Conservation (phyloP, 306 rosid genomes). For the Casuarina glauca region DNA sequence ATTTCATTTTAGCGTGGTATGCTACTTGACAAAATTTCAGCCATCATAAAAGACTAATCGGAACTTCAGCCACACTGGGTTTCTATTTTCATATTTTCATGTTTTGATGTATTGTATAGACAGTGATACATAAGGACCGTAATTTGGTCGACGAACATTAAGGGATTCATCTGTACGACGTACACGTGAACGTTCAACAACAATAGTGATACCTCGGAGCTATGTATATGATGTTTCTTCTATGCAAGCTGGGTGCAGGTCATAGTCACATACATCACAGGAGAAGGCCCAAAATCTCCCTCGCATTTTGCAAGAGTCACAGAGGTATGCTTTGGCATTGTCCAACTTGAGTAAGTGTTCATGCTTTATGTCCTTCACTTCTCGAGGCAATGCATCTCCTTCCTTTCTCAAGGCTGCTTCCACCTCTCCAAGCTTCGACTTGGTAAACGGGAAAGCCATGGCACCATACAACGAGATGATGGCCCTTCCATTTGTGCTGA, state of each 20-base stretch:
- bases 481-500: conserved; percentile 54
- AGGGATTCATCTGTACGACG: too few species aligned
- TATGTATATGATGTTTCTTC: conserved; percentile 28
- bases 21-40: too few species aligned
- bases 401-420: conserved; percentile 67
- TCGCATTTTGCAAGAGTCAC: conserved; percentile 72
- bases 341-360: conserved; percentile 81
- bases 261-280: conserved; percentile 85
- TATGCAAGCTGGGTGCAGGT: conserved; percentile 81
- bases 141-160: too few species aligned
- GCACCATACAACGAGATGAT: conserved; percentile 72
- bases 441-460: conserved; percentile 84
- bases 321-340: conserved; percentile 77
- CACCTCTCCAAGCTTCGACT: conserved; percentile 53
- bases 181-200: too few species aligned
- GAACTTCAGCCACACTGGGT: too few species aligned
- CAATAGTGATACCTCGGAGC: neutral
- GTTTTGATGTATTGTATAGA: too few species aligned
- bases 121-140: too few species aligned
- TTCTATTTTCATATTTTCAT: too few species aligned
- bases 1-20: too few species aligned
- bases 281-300: conserved; percentile 94
- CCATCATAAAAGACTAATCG: too few species aligned
- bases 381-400: conserved; percentile 78
- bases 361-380: conserved; percentile 76